phyloP scores from a whole-genome alignment of 2,329 filamentous ascomycete genomes.

The Aulographum hederae region DNA sequence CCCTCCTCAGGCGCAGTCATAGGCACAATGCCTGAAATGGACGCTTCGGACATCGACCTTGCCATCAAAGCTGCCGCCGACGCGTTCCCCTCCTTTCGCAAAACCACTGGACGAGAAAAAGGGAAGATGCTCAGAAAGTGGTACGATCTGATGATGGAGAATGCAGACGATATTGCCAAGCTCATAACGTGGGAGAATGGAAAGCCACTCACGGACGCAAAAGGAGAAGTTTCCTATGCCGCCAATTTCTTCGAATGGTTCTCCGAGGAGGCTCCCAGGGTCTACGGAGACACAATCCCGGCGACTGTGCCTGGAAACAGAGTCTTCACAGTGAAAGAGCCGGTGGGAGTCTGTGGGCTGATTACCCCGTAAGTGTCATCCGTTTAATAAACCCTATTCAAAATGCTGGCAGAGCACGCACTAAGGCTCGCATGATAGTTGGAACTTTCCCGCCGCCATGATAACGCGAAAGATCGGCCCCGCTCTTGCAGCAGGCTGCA shows the following conservation, averaged over 20 bases:
- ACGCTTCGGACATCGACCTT: constrained; percentile 53
- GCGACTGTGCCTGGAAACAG: constrained; percentile 53
- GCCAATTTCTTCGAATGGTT: constrained; percentile 24
- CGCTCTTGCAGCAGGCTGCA: constrained; percentile 84
- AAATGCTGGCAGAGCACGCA: neutral
- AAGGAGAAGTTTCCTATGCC: constrained; percentile 20
- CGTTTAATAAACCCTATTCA: neutral
- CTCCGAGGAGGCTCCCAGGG: constrained; percentile 18
- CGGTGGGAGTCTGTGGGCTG: constrained; percentile 65
- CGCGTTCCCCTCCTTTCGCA: constrained; percentile 55
- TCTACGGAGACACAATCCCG: constrained; percentile 51
- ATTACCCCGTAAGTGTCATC: too few species aligned
- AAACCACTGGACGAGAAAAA: constrained; percentile 55
- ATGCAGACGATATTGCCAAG: constrained; percentile 61
- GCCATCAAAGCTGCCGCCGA: constrained; percentile 71
- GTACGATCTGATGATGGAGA: constrained; percentile 65
- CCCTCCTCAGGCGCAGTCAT: constrained; percentile 69
- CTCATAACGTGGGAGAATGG: constrained; percentile 85
- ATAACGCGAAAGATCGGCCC: constrained; percentile 34
- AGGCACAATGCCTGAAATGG: constrained; percentile 72
- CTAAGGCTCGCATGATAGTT: constrained; percentile 22
- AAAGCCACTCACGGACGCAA: constrained; percentile 47
- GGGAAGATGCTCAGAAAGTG: constrained; percentile 58
- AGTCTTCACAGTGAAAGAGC: constrained; percentile 63
- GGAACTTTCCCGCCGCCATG: constrained; percentile 54